phyloP scores from a whole-genome alignment of 768 basidiomycete genomes.

The Leccinum uliginosum region DNA sequence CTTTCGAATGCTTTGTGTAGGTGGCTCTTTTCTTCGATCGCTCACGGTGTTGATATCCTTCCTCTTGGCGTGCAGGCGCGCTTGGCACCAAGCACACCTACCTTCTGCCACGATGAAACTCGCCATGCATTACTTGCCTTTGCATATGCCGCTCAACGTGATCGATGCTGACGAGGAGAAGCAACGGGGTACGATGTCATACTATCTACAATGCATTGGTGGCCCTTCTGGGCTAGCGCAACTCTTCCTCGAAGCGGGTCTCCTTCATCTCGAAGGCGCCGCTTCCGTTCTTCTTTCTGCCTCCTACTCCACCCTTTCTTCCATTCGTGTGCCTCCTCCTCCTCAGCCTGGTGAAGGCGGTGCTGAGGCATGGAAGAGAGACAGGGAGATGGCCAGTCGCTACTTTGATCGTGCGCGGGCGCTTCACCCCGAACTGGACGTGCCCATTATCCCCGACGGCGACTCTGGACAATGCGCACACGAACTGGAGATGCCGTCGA shows the following conservation, averaged over 20 bases:
- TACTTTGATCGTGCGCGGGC: conserved; percentile 69
- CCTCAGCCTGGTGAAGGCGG: conserved; percentile 52
- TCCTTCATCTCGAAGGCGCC: conserved; percentile 78
- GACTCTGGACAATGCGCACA: conserved; percentile 27
- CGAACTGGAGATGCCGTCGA: conserved; percentile 65
- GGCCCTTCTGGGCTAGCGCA: conserved; percentile 64
- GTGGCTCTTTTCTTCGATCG: conserved; percentile 24
- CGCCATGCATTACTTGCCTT: conserved; percentile 66
- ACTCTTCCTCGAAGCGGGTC: conserved; percentile 73
- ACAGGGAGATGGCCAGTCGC: conserved; percentile 63
- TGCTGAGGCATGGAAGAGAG: conserved; percentile 69
- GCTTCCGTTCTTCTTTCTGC: conserved; percentile 67
- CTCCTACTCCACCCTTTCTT: conserved; percentile 73
- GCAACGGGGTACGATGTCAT: conserved; percentile 49
- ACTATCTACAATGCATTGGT: conserved; percentile 65
- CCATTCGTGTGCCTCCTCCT: conserved; percentile 61
- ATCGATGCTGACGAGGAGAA: conserved; percentile 35
- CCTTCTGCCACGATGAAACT: conserved; percentile 77
- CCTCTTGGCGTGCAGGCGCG: conserved; percentile 46
- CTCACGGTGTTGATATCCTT: neutral
- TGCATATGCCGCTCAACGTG: conserved; percentile 41
- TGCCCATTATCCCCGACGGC: conserved; percentile 60
- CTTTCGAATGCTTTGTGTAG: conserved; percentile 78
- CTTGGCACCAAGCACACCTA: conserved; percentile 74
- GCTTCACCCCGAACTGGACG: conserved; percentile 60